Evolutionary conservation across 306 rosid genomes (phyloP), one percentile per base, ranked within the genome.

Genomic region (Comarum palustre): DNA sequence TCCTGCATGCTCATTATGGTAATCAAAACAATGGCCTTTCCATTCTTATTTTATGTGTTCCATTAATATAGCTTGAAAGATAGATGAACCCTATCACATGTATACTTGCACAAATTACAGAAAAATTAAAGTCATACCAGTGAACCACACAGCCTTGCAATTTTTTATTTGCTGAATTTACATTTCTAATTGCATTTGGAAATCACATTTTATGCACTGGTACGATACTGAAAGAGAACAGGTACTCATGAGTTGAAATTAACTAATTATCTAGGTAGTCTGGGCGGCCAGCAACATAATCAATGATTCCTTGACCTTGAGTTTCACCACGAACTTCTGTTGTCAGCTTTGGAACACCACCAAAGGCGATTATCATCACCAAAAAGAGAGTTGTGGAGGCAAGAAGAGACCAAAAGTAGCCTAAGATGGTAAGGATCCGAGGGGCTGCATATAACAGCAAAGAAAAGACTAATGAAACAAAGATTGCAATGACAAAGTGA

Each of bases 361-460:
- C 87, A 72, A 93, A 87, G 75, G 83, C 88, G 39, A 83, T 50
- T 62, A 86, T 80, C 22, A 73, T 64, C n/a, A 83, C 78, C 79
- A 93, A 65, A 66, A 93, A 87, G 0, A 87, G 82, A 7, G 92
- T 79, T 5, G 97, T 93, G 64, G 97, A 90, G 68, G 87, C 93
- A 62, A 93, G 85, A 58, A 93, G 87, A 43, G 96, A 97, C 98
- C 92, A 90, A 75, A 93, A 93, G 75, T 78, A 90, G 29, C 87
- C 87, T 73, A 93, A 29, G 68, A 93, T 83, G 66, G 62, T 80
- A 10, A 86, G n/a, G 43, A 90, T 50, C 52, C 84, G 55, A 2
- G 96, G 98, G 2, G 90, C 90, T 34, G 76, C 93, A 77, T 87
- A 90, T 10, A 89, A 48, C 38, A 86, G 1, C 62, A 86, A 76